Conservation (phyloP, 768 basidiomycete species). For the Podaxis mareebaensis region DNA sequence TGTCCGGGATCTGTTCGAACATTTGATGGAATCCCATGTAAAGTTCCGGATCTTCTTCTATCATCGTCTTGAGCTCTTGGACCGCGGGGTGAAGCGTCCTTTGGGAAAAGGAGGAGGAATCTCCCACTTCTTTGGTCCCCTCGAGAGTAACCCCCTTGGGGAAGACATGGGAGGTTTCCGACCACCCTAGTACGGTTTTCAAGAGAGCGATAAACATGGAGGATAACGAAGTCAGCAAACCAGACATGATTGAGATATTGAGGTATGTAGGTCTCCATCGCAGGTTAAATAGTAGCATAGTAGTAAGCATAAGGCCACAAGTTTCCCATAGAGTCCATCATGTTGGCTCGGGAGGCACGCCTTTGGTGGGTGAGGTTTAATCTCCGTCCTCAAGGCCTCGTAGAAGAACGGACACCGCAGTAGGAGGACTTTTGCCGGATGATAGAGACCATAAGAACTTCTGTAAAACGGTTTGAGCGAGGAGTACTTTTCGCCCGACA, state of each 20-base stretch:
- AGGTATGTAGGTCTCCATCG: not conserved
- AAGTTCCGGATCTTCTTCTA: slow-evolving; percentile 27
- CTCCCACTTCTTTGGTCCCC: not conserved
- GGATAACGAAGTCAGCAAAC: not conserved
- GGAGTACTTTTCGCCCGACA: not conserved
- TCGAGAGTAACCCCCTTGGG: not conserved
- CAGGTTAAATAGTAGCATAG: not conserved
- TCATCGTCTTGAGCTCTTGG: slow-evolving; percentile 30
- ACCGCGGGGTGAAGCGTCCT: slow-evolving; percentile 18
- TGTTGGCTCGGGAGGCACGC: not conserved
- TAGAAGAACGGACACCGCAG: not conserved
- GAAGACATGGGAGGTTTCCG: not conserved
- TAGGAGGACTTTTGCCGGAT: not conserved
- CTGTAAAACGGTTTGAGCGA: not conserved
- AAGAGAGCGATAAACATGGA: not conserved
- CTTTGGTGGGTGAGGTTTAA: not conserved
- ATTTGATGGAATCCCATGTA: slow-evolving; percentile 35
- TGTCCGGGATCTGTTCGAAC: slow-evolving; percentile 26
- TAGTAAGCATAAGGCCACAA: not conserved
- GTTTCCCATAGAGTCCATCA: not conserved
- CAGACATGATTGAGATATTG: not conserved
- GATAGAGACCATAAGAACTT: no score
- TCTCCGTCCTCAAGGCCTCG: not conserved
- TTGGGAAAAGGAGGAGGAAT: not conserved
- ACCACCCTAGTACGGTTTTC: not conserved